A percentile compares a stretch with the other conserved stretches of the same genome.
These are phyloP conservation scores for Cardiospermum halicacabum DNA, from an alignment of 345 rosid genomes.

Conservation along the genomic window DNA sequence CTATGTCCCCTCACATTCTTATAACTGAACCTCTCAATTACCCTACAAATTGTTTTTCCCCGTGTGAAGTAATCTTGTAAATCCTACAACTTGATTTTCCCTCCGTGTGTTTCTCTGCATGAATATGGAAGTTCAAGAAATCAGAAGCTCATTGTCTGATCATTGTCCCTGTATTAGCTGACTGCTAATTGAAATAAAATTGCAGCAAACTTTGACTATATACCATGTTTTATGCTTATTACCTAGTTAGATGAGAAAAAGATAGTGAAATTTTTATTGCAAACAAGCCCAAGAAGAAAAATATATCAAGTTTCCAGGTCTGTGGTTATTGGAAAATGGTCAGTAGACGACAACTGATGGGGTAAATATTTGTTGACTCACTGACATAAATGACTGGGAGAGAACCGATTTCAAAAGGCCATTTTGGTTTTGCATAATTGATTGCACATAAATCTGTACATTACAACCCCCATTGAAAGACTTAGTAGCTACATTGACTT, in stretches of 20 bases:
- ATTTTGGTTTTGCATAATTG: conserved; percentile 5
- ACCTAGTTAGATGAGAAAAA: neutral
- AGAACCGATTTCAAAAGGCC: conserved; percentile 9
- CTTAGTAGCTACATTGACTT: conserved; percentile 4
- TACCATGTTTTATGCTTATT: neutral
- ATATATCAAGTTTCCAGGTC: neutral
- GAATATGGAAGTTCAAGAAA: too few relatives aligned
- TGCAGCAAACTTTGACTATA: neutral
- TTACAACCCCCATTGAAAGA: conserved; percentile 3
- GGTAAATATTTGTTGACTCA: conserved; percentile 4
- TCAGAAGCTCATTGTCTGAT: too few relatives aligned
- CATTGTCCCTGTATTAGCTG: too few relatives aligned
- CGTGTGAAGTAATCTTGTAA: too few relatives aligned
- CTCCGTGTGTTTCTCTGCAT: neutral
- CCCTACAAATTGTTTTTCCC: too few relatives aligned
- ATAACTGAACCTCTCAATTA: neutral
- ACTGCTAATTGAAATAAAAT: neutral
- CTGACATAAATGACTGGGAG: conserved; percentile 6
- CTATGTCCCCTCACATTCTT: neutral
- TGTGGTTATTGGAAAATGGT: conserved; percentile 18
- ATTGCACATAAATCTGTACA: conserved; percentile 2
- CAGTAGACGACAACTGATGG: conserved; percentile 6
- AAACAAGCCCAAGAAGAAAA: neutral
- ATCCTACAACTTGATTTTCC: neutral
- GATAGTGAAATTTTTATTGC: neutral